These are phyloP conservation scores for Radiomyces spectabilis DNA, from an alignment of 192 early-diverging fungal genomes.

Conservation along the genomic window DNA sequence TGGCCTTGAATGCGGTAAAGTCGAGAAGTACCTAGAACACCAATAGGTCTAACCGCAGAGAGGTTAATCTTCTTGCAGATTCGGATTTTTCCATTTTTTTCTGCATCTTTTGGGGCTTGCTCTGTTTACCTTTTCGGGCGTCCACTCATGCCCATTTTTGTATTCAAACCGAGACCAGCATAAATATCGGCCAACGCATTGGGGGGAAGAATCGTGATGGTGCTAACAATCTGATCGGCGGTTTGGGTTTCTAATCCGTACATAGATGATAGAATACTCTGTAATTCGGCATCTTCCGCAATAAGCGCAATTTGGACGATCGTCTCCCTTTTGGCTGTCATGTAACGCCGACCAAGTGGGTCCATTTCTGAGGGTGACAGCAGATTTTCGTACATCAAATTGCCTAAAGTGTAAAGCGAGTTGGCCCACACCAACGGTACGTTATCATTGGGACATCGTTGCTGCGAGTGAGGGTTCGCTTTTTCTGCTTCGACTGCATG, in stretches of 20 bases:
- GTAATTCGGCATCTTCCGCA: conserved; percentile 60
- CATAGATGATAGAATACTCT: conserved; percentile 55
- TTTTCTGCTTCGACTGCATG: conserved; percentile 64
- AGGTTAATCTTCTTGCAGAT: too few relatives aligned
- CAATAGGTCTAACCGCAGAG: conserved; percentile 49
- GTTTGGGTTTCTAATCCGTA: conserved; percentile 78
- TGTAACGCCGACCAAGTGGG: conserved; percentile 66
- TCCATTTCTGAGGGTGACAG: conserved; percentile 75
- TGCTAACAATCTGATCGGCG: conserved; percentile 51
- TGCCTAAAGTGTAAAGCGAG: conserved; percentile 68
- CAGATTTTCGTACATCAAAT: conserved; percentile 65
- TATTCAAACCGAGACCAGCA: conserved; percentile 59
- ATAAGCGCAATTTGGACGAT: conserved; percentile 76
- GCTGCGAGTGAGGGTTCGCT: conserved; percentile 54
- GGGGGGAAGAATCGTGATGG: conserved; percentile 56
- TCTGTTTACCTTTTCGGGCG: conserved; percentile 45
- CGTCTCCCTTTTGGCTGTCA: conserved; percentile 45
- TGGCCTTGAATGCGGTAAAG: conserved; percentile 75
- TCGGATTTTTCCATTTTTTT: neutral
- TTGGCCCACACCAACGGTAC: conserved; percentile 84
- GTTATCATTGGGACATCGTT: conserved; percentile 77
- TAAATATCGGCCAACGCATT: conserved; percentile 72
- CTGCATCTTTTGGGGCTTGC: neutral
- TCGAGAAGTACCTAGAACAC: conserved; percentile 68
- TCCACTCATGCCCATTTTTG: conserved; percentile 67